Evolutionary conservation across 2,329 filamentous ascomycete genomes (phyloP), one percentile per base, ranked within the genome.

Genomic region (Botrytis paeoniae): DNA sequence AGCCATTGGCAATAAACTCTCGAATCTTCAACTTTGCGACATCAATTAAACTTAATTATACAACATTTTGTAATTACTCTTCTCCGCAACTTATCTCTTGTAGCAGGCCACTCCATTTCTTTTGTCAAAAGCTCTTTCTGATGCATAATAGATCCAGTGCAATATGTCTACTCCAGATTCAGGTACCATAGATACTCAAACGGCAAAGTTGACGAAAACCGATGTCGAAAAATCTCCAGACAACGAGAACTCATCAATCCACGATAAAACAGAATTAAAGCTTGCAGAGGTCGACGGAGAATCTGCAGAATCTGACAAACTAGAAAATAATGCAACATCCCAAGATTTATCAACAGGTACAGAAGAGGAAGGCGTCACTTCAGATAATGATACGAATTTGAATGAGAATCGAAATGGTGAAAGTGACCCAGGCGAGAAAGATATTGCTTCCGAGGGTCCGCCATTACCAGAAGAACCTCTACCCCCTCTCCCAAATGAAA

Each of bases 401-500:
- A 71, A 74, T 9, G 71, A 77, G 41, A 68, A 73, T 48, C 75
- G 75, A 60, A 74, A 74, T 65, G 70, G 73, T n/a, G 69, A 62
- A 14, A 71, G 69, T 43, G 54, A 72, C 25, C 62, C 39, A 41
- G 74, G 70, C 14, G 61, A 61, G n/a, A 57, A 61, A 29, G 69
- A 74, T 14, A 70, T 62, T 59, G 69, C 69, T 10, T 59, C 51
- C 41, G 71, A 74, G 18, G 75, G 68, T 57, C 76, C 74, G 22
- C 72, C 74, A 32, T 81, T 88, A 66, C 80, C 80, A 20, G 74
- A 80, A 39, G 79, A 81, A 76, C 70, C 78, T 68, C 65, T 77
- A 35, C 78, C 79, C 16, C 66, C 71, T 5, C 35, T 72, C 14
- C 70, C 63, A 39, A 45, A 72, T 48, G 87, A 89, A 81, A 83